Conservation (phyloP, 2,329 filamentous ascomycete genomes). For the Penicillium sp. region DNA sequence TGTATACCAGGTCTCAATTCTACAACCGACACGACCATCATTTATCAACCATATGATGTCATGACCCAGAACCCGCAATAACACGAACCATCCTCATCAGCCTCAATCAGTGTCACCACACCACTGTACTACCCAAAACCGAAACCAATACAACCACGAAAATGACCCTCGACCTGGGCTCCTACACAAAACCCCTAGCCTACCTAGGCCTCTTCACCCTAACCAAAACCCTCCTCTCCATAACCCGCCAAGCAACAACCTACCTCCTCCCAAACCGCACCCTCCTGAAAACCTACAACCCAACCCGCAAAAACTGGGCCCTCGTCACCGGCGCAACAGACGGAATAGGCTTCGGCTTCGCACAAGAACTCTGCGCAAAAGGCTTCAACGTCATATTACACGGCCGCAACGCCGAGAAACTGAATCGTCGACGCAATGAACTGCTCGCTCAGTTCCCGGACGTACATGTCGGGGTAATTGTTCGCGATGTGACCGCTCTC, state of each 20-base stretch:
- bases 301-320: conserved; percentile 18
- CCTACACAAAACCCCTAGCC: conserved; percentile 11
- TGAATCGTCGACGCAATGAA: conserved; percentile 41
- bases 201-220: conserved; percentile 19
- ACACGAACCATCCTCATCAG: neutral
- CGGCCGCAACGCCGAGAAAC: conserved; percentile 52
- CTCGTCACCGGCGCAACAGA: conserved; percentile 51
- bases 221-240: conserved; percentile 10
- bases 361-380: conserved; percentile 48
- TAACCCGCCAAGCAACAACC: conserved; percentile 16
- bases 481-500: conserved; percentile 44
- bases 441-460: conserved; percentile 43
- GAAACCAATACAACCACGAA: neutral
- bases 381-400: conserved; percentile 59
- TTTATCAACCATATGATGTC: too few relatives aligned
- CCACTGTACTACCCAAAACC: neutral
- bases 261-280: conserved; percentile 19
- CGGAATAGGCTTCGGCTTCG: conserved; percentile 54
- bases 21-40: too few relatives aligned
- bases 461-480: conserved; percentile 35
- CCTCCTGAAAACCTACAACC: conserved; percentile 19
- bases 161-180: conserved; percentile 4
- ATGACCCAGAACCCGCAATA: neutral
- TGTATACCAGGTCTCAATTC: too few relatives aligned
- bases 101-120: too few relatives aligned